Conservation (phyloP, 306 rosid species). For the Castanea mollissima region DNA sequence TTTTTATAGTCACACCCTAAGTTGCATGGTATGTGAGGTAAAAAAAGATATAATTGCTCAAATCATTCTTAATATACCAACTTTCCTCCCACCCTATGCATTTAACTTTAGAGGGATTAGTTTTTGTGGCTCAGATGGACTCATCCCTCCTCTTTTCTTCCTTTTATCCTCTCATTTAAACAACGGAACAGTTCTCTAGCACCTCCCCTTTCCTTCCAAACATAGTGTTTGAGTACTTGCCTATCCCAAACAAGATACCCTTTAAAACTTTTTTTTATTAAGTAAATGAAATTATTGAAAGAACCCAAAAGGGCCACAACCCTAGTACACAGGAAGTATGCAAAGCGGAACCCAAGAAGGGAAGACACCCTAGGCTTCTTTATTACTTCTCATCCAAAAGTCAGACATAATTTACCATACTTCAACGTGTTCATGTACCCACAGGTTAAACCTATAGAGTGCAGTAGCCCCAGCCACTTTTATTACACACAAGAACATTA, state of each 20-base stretch:
- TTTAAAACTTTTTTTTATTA: too few relatives aligned
- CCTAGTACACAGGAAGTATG: too few relatives aligned
- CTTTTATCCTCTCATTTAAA: not conserved
- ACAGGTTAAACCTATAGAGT: not conserved
- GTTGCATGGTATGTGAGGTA: not conserved
- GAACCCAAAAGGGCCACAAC: too few relatives aligned
- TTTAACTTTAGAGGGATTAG: not conserved
- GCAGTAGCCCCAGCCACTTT: not conserved
- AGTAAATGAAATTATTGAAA: too few relatives aligned
- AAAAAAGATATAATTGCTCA: not conserved
- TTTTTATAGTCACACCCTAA: not conserved
- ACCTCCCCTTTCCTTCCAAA: not conserved
- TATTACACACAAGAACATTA: not conserved
- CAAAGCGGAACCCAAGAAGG: too few relatives aligned
- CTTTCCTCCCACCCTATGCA: not conserved
- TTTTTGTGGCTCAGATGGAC: not conserved
- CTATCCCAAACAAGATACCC: not conserved
- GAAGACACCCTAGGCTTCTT: not conserved
- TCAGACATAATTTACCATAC: not conserved
- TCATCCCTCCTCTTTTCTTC: not conserved
- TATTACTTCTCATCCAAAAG: not conserved
- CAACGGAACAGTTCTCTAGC: not conserved
- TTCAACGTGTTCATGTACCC: not conserved
- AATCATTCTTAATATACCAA: not conserved
- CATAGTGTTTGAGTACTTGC: not conserved